Conservation (phyloP, 345 rosid species). For the Diplotaxis tenuifolia region DNA sequence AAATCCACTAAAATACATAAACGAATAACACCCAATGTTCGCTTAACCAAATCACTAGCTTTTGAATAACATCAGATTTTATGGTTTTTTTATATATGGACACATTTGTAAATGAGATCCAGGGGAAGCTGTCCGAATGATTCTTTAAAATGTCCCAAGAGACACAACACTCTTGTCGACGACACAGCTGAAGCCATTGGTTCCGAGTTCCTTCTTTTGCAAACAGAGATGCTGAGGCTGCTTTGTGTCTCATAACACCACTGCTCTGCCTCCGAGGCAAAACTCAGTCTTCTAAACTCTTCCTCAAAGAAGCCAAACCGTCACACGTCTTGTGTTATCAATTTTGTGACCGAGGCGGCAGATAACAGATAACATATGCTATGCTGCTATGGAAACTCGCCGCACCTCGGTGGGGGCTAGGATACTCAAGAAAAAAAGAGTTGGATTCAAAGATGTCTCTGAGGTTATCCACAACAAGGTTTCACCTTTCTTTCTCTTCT, state of each 20-base stretch:
- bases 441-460: conserved; percentile 56
- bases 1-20: too few species aligned
- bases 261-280: conserved; percentile 23
- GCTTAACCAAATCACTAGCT: not conserved
- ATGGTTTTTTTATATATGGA: not conserved
- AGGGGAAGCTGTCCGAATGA: conserved; percentile 1
- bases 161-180: not conserved
- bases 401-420: too few species aligned
- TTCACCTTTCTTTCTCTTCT: not conserved
- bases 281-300: conserved; percentile 11
- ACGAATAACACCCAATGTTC: too few species aligned
- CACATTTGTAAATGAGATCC: not conserved
- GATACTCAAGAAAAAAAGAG: too few species aligned
- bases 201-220: conserved; percentile 6
- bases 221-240: conserved; percentile 25
- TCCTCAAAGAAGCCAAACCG: conserved; percentile 29
- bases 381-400: too few species aligned
- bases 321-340: conserved; percentile 35
- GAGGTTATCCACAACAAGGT: conserved; percentile 58
- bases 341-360: too few species aligned
- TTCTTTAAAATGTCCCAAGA: conserved; percentile 12
- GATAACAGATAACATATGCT: too few species aligned
- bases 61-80: not conserved
- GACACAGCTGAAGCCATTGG: conserved; percentile 12
- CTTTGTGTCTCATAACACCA: conserved; percentile 14